Conservation (phyloP, 2,329 filamentous ascomycete genomes). For the Aspergillus proliferans region DNA sequence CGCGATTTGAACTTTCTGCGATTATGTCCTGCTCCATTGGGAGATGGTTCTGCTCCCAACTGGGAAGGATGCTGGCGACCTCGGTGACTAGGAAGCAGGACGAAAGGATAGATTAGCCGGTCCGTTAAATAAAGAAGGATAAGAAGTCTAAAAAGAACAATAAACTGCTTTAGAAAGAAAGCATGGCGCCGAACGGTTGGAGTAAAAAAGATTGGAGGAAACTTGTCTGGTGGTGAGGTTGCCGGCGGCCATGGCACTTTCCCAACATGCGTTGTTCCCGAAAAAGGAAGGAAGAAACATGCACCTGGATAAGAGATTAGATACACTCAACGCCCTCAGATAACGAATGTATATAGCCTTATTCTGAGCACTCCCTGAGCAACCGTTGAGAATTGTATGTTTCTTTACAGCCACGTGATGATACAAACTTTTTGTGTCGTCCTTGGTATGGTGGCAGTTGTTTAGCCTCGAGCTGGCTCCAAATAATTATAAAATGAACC, state of each 20-base stretch:
- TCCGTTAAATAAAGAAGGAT: not conserved
- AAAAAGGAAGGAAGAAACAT: not conserved
- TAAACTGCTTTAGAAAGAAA: not conserved
- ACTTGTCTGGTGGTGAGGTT: not conserved
- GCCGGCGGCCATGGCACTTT: not conserved
- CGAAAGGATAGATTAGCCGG: not conserved
- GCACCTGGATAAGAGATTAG: conserved; percentile 8
- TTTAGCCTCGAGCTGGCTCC: no score
- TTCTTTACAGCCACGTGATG: no score
- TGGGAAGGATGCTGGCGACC: no score
- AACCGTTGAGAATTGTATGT: no score
- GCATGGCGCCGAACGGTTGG: not conserved
- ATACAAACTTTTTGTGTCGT: no score
- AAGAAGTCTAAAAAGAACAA: not conserved
- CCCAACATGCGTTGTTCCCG: not conserved
- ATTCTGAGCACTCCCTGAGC: no score
- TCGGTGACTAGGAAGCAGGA: not conserved
- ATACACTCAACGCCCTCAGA: not conserved
- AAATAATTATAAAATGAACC: no score
- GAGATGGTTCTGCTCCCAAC: not conserved
- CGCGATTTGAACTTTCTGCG: not conserved
- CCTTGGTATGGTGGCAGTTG: no score
- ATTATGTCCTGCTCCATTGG: not conserved
- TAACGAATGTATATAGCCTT: no score
- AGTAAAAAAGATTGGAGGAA: not conserved